These are phyloP conservation scores for Ophiostoma australiae DNA, from an alignment of 2,329 filamentous ascomycete species.

Conservation along the genomic window DNA sequence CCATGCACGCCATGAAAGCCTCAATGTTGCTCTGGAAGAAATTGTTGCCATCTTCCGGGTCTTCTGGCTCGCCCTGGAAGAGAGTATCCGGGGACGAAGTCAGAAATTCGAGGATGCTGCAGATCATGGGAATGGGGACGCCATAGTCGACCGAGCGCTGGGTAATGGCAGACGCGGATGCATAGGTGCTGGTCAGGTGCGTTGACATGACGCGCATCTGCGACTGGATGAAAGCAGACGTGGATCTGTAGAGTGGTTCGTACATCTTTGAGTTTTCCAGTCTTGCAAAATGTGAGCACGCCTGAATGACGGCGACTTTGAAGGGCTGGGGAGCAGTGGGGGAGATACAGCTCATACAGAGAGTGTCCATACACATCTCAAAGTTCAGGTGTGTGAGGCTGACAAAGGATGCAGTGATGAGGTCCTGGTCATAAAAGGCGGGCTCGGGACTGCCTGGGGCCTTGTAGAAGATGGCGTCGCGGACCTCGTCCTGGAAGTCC, in stretches of 20 bases:
- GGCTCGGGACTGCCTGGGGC: constrained; percentile 44
- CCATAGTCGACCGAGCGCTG: constrained; percentile 40
- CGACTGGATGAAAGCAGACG: constrained; percentile 52
- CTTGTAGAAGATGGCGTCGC: constrained; percentile 59
- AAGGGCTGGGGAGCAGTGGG: constrained; percentile 54
- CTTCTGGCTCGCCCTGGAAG: constrained; percentile 40
- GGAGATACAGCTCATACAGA: constrained; percentile 54
- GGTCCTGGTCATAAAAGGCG: constrained; percentile 55
- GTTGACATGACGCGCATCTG: constrained; percentile 52
- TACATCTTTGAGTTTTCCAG: constrained; percentile 48
- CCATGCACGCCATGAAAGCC: constrained; percentile 50
- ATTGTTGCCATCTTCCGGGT: constrained; percentile 34
- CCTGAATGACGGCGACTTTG: constrained; percentile 58
- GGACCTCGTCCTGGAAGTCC: constrained; percentile 65
- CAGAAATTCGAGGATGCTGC: constrained; percentile 54
- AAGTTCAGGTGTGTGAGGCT: constrained; percentile 59
- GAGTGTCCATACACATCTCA: constrained; percentile 52
- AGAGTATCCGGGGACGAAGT: constrained; percentile 49
- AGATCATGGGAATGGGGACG: constrained; percentile 42
- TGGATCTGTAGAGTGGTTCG: constrained; percentile 50
- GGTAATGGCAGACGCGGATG: constrained; percentile 38
- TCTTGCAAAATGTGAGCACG: constrained; percentile 58
- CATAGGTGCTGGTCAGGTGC: constrained; percentile 38
- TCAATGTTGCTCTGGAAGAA: constrained; percentile 47
- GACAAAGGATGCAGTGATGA: constrained; percentile 63